Evolutionary conservation across 2,329 filamentous ascomycete genomes (phyloP), one percentile per base, ranked within the genome.

Genomic region (Stachybotrys chlorohalonatus): DNA sequence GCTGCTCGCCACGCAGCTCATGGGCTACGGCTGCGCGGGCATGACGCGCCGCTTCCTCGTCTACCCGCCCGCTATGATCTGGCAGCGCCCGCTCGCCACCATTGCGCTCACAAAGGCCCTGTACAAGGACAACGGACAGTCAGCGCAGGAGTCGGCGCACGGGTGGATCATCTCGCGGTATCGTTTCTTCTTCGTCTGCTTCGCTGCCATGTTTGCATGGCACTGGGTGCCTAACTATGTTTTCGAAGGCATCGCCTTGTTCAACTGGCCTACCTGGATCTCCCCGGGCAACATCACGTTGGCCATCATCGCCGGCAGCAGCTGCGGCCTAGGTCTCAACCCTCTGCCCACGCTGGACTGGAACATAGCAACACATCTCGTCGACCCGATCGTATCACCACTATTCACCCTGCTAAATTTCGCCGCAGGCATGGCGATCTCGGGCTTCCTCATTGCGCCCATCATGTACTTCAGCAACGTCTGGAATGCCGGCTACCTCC

Each of bases 181-280:
- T 71, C 69, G 64, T 11, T 76, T 79, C 59, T 80, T 80, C 58
- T 52, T 70, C 31, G 54, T 70, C 5, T 64, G 68, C 5, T 76
- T 76, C 31, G 59, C 54, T 1, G 67, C 65, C 56, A 78, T 79
- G 72, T 80, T 80, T 52, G 54, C 76, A 4, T 81, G 73, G 61
- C 80, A 75, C 58, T 80, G 75, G 75, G 67, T 82, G 47, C 78
- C 78, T 0, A 72, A 75, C 56, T 77, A 72, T 54, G 63, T 81
- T 11, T 80, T 79, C 59, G 64, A 67, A n/a, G 73, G 69, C 2
- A 59, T 79, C 5, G 70, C 68, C 2, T 56, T 69, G 16, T 80
- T 80, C 61, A 75, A 73, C 63, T 81, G 76, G 75, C 69, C 77
- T 31, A 73, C 73, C 0, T 81, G 77, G 77, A 78, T 80, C 50